These are phyloP conservation scores for Flaveria linearis DNA, from an alignment of 129 eudicot genomes.

Conservation along the genomic window DNA sequence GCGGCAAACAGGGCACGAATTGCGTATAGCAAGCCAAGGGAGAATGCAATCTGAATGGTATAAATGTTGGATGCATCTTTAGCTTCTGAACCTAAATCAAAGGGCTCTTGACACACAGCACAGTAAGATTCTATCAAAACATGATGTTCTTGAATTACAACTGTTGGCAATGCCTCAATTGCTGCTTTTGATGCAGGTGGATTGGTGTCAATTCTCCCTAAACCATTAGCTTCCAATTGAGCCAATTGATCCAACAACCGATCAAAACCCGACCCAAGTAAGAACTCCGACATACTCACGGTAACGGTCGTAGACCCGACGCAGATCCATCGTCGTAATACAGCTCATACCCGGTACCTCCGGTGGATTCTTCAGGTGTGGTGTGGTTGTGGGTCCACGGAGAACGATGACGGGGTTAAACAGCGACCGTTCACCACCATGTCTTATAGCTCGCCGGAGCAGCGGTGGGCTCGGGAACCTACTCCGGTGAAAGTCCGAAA, in stretches of 20 bases:
- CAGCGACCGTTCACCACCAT: slow-evolving; percentile 66
- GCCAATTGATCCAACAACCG: slow-evolving; percentile 41
- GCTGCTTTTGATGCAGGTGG: slow-evolving; percentile 95
- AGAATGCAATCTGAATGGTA: slow-evolving; percentile 85
- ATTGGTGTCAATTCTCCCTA: slow-evolving; percentile 63
- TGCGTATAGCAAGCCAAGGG: slow-evolving; percentile 78
- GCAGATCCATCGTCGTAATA: slow-evolving; percentile 93
- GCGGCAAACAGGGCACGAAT: slow-evolving; percentile 92
- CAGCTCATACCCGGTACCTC: slow-evolving; percentile 56
- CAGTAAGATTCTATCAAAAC: slow-evolving; percentile 57
- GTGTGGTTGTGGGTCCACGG: slow-evolving; percentile 36
- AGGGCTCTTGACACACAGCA: slow-evolving; percentile 87
- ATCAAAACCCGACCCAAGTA: slow-evolving; percentile 66
- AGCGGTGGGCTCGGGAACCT: slow-evolving; percentile 31
- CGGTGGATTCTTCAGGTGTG: not conserved
- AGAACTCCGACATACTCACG: slow-evolving; percentile 56
- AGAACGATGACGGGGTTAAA: slow-evolving; percentile 47
- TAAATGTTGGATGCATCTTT: slow-evolving; percentile 76
- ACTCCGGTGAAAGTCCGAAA: too few relatives aligned
- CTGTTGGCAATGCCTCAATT: slow-evolving; percentile 73
- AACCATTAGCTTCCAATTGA: slow-evolving; percentile 77
- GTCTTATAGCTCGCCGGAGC: slow-evolving; percentile 51
- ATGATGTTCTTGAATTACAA: slow-evolving; percentile 56
- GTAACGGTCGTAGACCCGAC: slow-evolving; percentile 88
- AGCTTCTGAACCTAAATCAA: slow-evolving; percentile 69